Conservation (phyloP, 768 basidiomycete species). For the Gymnopilus junonius region DNA sequence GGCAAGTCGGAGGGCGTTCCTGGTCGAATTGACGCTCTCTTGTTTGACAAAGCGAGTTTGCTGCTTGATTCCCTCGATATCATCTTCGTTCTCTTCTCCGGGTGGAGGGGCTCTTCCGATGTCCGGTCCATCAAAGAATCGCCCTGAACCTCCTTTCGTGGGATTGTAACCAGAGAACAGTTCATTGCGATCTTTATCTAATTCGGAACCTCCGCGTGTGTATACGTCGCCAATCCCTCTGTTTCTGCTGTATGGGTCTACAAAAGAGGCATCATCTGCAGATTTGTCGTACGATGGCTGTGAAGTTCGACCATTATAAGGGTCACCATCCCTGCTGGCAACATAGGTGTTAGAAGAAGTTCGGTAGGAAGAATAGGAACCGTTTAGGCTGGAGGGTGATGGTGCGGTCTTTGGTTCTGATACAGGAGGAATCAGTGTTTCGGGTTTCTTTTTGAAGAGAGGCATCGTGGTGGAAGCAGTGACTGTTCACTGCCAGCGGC, state of each 20-base stretch:
- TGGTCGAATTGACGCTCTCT: constrained; percentile 84
- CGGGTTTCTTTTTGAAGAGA: constrained; percentile 71
- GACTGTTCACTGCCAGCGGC: constrained; percentile 5
- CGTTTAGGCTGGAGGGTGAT: constrained; percentile 16
- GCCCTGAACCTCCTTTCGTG: constrained; percentile 60
- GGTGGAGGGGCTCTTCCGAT: constrained; percentile 49
- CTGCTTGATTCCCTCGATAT: constrained; percentile 93
- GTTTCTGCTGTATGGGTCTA: constrained; percentile 56
- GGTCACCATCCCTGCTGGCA: constrained; percentile 71
- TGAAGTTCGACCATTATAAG: constrained; percentile 38
- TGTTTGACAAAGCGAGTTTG: constrained; percentile 90
- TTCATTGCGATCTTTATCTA: constrained; percentile 71
- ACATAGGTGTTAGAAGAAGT: constrained; percentile 67
- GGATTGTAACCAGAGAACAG: constrained; percentile 79
- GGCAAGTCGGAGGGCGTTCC: constrained; percentile 92
- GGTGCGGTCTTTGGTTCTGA: constrained; percentile 35
- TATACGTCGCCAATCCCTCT: constrained; percentile 67
- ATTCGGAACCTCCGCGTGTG: constrained; percentile 60
- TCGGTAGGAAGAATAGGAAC: constrained; percentile 27
- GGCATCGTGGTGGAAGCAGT: constrained; percentile 49
- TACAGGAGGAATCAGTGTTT: constrained; percentile 71
- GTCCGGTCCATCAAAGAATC: constrained; percentile 71
- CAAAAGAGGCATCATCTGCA: constrained; percentile 25
- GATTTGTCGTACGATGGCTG: constrained; percentile 24
- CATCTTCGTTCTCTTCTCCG: constrained; percentile 83